Evolutionary conservation across 2,329 filamentous ascomycete species (phyloP), one percentile per base, ranked within the genome.

Genomic region (Cytospora chrysosperma): DNA sequence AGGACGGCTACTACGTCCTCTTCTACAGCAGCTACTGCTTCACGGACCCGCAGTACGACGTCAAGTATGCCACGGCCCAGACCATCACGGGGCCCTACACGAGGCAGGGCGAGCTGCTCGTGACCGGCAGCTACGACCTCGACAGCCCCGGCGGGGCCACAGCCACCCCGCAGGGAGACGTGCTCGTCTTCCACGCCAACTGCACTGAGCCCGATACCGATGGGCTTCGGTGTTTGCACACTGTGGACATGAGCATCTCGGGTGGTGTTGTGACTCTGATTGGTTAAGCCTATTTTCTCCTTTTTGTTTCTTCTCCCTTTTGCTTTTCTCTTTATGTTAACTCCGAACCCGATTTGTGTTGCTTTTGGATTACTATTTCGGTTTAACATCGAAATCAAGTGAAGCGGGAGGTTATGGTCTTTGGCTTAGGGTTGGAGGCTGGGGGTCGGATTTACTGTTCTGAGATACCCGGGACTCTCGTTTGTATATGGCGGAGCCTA

Each of bases 11-110:
- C 12, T 88, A 88, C 70, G 78, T 86, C 61, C 74, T 89, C 51
- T 88, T 88, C 71, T 89, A 84, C 74, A 87, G 83, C 69, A 83
- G 81, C 47, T 82, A 87, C 62, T 87, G 85, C 73, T 89, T 78
- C 73, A 79, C 79, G 1, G 78, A 80, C 30, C 72, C 79, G 2
- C 70, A 71, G 37, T 89, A 89, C 72, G 82, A 87, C 69, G 78
- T 87, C n/a, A 81, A 81, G 60, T 88, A 85, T 69, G 86, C 86
- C 12, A 79, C 78, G 5, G 51, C 64, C 6, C 52, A 51, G 34
- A 64, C 24, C 47, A 64, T 66, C 61, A 54, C 64, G 3, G 64
- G 64, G 3, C 64, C 64, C 2, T 66, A 66, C 50, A 52, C 40
- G 34, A 57, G 61, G 15, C 49, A 30, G 61, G 64, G 64, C 53